Evolutionary conservation across 2,329 filamentous ascomycete species (phyloP), one percentile per base, ranked within the genome.

Genomic region (Monosporascus sp.): DNA sequence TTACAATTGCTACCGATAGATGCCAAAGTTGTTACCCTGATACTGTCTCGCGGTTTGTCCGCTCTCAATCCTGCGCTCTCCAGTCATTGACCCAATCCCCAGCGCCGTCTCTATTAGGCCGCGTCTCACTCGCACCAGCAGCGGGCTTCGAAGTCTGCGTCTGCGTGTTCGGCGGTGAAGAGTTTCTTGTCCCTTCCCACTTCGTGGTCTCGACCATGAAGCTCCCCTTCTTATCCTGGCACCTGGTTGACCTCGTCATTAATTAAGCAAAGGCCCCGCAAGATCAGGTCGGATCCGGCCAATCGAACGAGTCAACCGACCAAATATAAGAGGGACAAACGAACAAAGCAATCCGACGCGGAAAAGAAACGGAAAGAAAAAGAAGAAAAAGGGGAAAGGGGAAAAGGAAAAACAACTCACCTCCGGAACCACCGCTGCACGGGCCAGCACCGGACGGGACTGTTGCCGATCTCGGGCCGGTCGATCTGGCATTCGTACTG

Each of bases 171-270:
- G 27, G 27, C 27, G 11, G 27, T 31, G 27, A 31, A 31, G 27
- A 31, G 27, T 38, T 27, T 54, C 59, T 60, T 55, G 64, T 66
- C 55, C 68, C 74, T 69, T 86, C 83, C 83, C 83, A 86, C 44
- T 77, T 75, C 14, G 84, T 86, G 24, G 84, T 87, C 70, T 87
- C 84, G 44, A 85, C 79, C 66, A 74, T 78, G 61, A 86, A 87
- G 7, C 54, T 71, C 5, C 80, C 80, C 16, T 80, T 80, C 60
- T 71, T 76, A 67, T 85, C 82, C 54, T 73, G 71, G 66, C 84
- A 86, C 60, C 84, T 86, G 56, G 56, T 58, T 31, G 27, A 31
- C 3, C 9, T 31, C 27, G 27, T 31, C 27, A 31, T 31, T 9
- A 31, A 14, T 31, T 31, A 31, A 31, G 9, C 27, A 31, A 31